Evolutionary conservation across 2,329 filamentous ascomycete genomes (phyloP), one percentile per base, ranked within the genome.

Genomic region (Tolypocladium nubicola): DNA sequence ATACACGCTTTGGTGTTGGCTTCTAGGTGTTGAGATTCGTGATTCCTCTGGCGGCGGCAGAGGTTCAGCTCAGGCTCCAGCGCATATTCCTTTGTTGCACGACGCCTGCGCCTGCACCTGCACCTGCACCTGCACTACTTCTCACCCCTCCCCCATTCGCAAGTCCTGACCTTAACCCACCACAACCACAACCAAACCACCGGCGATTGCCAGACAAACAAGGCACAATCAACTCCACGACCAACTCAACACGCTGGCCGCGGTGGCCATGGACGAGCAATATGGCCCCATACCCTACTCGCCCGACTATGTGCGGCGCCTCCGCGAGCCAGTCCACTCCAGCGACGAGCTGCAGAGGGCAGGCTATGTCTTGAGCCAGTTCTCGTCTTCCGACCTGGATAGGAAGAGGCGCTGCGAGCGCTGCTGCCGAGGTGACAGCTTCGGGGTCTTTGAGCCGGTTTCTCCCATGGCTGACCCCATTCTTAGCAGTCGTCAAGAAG

Each of bases 371-470:
- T 39, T 70, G 11, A 41, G 53, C 2, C 65, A 66, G 53, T 61
- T 70, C 8, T 61, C 64, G 3, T 23, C 40, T 21, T 52, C 57
- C 1, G 68, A 71, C 14, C 54, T 72, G 3, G 61, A 68, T 8
- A 64, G 62, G n/a, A 72, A 71, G 62, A 65, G 61, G 50, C 65
- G 68, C 23, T 72, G 70, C 58, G 56, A 52, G 23, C 60, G 58
- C 26, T 72, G 70, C 56, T 55, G 54, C 41, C 64, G 66, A 52
- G 59, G 67, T 68, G 52, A 61, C 58, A 56, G 10, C 16, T 35
- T 11, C 30, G 3, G 3, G 11, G 21, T 13, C 26, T 10, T 21
- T 19, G 6, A 8, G 8, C 19, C 8, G 1, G 40, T n/a, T 2
- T 21, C 10, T 3, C 38, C 5, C 37, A 33, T 14, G 13, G n/a